Conservation (phyloP, 257 asterid genomes). For the Asclepias syriaca region DNA sequence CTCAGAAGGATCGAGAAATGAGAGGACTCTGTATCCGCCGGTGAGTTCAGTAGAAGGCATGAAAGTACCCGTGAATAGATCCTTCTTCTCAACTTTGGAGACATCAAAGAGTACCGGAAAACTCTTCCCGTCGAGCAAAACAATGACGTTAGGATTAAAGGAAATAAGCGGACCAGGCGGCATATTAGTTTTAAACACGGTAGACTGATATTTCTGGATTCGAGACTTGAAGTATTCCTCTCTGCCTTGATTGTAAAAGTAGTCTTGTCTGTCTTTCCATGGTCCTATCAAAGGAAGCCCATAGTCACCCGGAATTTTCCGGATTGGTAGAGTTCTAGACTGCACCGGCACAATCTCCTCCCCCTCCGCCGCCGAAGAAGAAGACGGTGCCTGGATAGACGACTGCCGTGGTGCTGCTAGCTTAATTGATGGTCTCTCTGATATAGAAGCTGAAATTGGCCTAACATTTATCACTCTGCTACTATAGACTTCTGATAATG, state of each 20-base stretch:
- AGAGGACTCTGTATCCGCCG: conserved; percentile 72
- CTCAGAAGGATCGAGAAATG: conserved; percentile 82
- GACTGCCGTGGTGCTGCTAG: conserved; percentile 10
- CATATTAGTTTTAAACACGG: conserved; percentile 77
- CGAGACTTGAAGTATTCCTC: conserved; percentile 72
- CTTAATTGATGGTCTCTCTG: conserved; percentile 29
- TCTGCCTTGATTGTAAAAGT: conserved; percentile 71
- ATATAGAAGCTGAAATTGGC: conserved; percentile 29
- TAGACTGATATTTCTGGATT: conserved; percentile 54
- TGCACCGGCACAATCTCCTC: neutral
- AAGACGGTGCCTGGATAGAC: neutral
- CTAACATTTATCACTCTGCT: neutral
- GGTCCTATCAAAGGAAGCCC: conserved; percentile 73
- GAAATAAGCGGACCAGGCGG: conserved; percentile 90
- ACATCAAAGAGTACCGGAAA: conserved; percentile 68
- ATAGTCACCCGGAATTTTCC: conserved; percentile 63
- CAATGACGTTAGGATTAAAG: conserved; percentile 60
- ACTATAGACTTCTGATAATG: conserved; percentile 1
- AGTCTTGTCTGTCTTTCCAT: conserved; percentile 70
- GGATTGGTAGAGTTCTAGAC: conserved; percentile 32
- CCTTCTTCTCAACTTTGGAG: conserved; percentile 65
- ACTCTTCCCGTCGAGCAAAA: conserved; percentile 75
- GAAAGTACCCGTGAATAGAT: conserved; percentile 83
- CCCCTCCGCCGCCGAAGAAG: neutral
- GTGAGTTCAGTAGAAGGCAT: conserved; percentile 70